Evolutionary conservation across 1,284 basidiomycete genomes (phyloP).

Genomic region (Fomitiporia mediterranea): DNA sequence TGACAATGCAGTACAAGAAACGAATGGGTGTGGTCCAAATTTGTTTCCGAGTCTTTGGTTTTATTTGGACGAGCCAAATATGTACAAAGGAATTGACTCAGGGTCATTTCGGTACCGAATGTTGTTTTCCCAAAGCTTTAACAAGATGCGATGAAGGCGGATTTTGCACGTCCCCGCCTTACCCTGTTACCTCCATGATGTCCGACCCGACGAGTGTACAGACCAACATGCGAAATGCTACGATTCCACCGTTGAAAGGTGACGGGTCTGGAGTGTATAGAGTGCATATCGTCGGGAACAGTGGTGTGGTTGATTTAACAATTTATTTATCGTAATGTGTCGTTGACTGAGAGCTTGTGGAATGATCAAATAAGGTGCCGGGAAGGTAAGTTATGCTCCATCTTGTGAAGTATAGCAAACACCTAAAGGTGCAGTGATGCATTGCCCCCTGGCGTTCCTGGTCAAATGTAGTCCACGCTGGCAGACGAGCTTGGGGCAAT

Average conservation of each 20-base stretch:
- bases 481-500: slow-evolving; percentile 39
- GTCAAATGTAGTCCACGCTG: slow-evolving; percentile 42
- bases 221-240: neutral
- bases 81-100: too few species aligned
- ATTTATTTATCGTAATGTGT: too few species aligned
- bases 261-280: slow-evolving; percentile 44
- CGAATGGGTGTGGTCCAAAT: too few species aligned
- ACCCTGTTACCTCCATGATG: neutral
- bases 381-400: slow-evolving; percentile 39
- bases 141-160: neutral
- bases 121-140: neutral
- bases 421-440: neutral
- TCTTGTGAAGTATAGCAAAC: too few species aligned
- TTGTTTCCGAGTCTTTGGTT: too few species aligned
- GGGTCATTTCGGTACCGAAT: neutral
- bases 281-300: slow-evolving; percentile 50
- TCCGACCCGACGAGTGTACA: neutral
- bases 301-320: slow-evolving; percentile 37
- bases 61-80: too few species aligned
- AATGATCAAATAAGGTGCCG: slow-evolving; percentile 34
- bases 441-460: neutral
- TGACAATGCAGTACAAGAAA: too few species aligned
- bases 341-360: too few species aligned
- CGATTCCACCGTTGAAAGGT: slow-evolving; percentile 40
- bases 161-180: neutral